Base-by-base conservation (phyloP, 208 protist species). In the Porcisia hertigi region DNA sequence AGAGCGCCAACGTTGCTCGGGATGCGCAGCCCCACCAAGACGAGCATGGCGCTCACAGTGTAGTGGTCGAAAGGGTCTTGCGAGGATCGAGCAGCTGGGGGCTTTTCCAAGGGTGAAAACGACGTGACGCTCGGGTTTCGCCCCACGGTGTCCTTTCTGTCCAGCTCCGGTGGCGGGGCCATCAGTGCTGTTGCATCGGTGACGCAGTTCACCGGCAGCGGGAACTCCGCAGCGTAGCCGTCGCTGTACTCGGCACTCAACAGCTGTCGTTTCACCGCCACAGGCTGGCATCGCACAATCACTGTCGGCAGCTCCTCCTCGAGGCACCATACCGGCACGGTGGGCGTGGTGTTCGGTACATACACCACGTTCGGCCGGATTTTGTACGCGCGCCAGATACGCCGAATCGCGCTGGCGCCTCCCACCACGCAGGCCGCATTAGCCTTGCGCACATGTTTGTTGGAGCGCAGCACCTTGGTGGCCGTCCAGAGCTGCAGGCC, bases 181-280 rank as follows among this genome's bases (percentile, higher is more conserved):
- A 58, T 45, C 57, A 66, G 73, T 55, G n/a, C 47, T 58, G 67
- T 54, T 1, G 57, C 71, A 36, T 75, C 49, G 34, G 34, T 62
- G 57, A 74, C 55, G 71, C 55, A 79, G 66, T 75, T 71, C 45
- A 49, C 5, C 25, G 45, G 85, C 55, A 73, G 74, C 34, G 91
- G 89, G 76, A 97, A 97, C 78, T 94, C 90, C 12, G 93, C 93
- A 39, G 92, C 92, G 76, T 83, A 94, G 53, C 90, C 90, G 65
- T 94, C 90, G 72, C 88, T 92, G 77, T 87, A 81, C 74, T 94
- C 88, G 6, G 92, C 90, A 58, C 89, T 94, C 30, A 96, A 84
- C 54, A 96, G 82, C n/a, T 88, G 73, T 52, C 79, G 81, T 75
- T 88, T 86, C 45, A 94, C 84, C 43, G 86, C 86, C 49, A 93